These are phyloP conservation scores for Claviceps fusiformis DNA, from an alignment of 2,329 filamentous ascomycete species.

Conservation along the genomic window DNA sequence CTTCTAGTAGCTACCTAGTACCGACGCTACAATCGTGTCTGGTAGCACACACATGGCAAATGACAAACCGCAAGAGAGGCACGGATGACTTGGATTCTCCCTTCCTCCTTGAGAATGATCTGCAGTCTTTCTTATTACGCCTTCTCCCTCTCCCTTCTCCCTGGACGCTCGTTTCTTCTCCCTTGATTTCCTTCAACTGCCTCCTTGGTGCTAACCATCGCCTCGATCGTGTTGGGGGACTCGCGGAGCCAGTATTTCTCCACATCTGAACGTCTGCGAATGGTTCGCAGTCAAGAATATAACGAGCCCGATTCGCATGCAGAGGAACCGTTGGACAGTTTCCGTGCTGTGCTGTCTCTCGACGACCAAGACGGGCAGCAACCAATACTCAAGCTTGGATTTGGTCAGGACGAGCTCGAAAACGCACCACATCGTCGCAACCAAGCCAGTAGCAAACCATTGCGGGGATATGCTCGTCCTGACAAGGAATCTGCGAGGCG, in stretches of 20 bases:
- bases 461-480: slow-evolving; percentile 1
- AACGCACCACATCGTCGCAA: slow-evolving; percentile 5
- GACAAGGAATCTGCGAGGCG: slow-evolving; percentile 36
- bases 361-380: slow-evolving; percentile 3
- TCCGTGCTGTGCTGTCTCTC: slow-evolving; percentile 9
- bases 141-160: background rate
- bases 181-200: background rate
- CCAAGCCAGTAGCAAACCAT: background rate
- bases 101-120: background rate
- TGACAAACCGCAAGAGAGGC: slow-evolving; percentile 1
- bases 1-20: slow-evolving; percentile 9
- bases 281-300: slow-evolving; percentile 35
- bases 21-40: background rate
- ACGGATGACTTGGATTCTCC: background rate
- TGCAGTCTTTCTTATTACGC: background rate
- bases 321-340: slow-evolving; percentile 12
- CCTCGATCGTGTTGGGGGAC: background rate
- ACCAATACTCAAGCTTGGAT: slow-evolving; percentile 4
- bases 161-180: background rate
- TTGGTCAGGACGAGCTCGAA: slow-evolving; percentile 9
- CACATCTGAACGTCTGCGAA: slow-evolving; percentile 54
- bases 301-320: slow-evolving; percentile 14
- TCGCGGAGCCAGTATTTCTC: slow-evolving; percentile 50
- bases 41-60: background rate
- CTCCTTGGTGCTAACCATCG: background rate